Evolutionary conservation across 2,329 filamentous ascomycete genomes (phyloP).

Genomic region (Sclerotinia spermophila): DNA sequence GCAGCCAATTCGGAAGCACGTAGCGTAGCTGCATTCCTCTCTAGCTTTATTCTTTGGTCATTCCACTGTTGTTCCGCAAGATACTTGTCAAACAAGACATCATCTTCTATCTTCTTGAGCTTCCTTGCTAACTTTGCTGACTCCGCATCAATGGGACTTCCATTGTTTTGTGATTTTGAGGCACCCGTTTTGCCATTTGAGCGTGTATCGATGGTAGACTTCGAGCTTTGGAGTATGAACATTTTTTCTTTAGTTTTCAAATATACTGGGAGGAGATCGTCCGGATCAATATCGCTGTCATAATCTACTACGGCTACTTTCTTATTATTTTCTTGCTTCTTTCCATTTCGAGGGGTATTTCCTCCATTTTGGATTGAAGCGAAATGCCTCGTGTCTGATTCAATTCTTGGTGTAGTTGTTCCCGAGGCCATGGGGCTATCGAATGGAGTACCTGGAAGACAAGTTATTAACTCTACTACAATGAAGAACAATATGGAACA

Average conservation of each 20-base stretch:
- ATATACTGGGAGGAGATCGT: slow-evolving; percentile 72
- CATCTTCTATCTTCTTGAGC: slow-evolving; percentile 71
- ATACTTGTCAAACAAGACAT: slow-evolving; percentile 69
- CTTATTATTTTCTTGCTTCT: slow-evolving; percentile 24
- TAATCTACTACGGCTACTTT: slow-evolving; percentile 43
- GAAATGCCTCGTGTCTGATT: slow-evolving; percentile 35
- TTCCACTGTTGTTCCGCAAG: slow-evolving; percentile 65
- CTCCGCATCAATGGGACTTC: slow-evolving; percentile 37
- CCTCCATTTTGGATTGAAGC: slow-evolving; percentile 18
- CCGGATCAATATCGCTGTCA: slow-evolving; percentile 70
- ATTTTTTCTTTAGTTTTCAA: slow-evolving; percentile 67
- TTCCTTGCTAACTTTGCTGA: slow-evolving; percentile 68
- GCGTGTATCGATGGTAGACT: slow-evolving; percentile 41
- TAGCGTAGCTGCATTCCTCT: slow-evolving; percentile 55
- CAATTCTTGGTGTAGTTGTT: slow-evolving; percentile 33
- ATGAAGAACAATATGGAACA: background rate
- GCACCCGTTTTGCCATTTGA: slow-evolving; percentile 19
- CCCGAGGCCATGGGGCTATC: slow-evolving; percentile 37
- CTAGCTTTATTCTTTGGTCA: slow-evolving; percentile 53
- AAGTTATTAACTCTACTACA: slow-evolving; percentile 14
- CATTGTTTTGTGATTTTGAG: slow-evolving; percentile 22
- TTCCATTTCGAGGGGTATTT: slow-evolving; percentile 22
- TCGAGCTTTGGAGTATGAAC: slow-evolving; percentile 57
- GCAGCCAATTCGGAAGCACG: slow-evolving; percentile 37
- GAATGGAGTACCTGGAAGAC: slow-evolving; percentile 32